Percentiles rank a stretch among this genome's conserved stretches.
phyloP scores from a whole-genome alignment of 495 filamentous ascomycete species.

The Hypomontagnella monticulosa region DNA sequence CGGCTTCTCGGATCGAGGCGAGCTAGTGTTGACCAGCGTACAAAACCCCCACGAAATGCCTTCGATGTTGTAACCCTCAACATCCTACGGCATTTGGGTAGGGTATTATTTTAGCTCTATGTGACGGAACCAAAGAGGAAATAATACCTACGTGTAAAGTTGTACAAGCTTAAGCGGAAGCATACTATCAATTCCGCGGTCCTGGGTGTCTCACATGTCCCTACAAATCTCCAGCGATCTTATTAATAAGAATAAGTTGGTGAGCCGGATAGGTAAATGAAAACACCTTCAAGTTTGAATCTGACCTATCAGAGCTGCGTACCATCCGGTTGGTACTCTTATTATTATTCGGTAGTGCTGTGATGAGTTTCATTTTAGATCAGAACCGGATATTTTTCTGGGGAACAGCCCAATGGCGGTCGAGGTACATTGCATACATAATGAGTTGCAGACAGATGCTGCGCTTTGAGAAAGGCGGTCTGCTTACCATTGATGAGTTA shows the following conservation, averaged over 20 bases:
- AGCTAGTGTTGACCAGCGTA: not conserved
- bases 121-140: slow-evolving; percentile 5
- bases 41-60: slow-evolving; percentile 19
- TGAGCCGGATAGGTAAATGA: slow-evolving; percentile 26
- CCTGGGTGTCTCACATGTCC: not conserved
- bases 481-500: slow-evolving; percentile 12
- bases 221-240: not conserved
- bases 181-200: not conserved
- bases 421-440: slow-evolving; percentile 16
- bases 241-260: slow-evolving; percentile 5
- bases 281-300: slow-evolving; percentile 14
- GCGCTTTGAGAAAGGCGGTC: slow-evolving; percentile 25
- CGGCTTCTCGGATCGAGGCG: not conserved
- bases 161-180: slow-evolving; percentile 8
- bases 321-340: slow-evolving; percentile 21
- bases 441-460: not conserved
- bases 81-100: not conserved
- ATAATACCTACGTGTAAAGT: not conserved
- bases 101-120: not conserved
- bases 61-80: not conserved
- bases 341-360: not conserved
- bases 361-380: not conserved
- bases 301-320: slow-evolving; percentile 17
- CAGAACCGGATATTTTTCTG: too few relatives aligned
- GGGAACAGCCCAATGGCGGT: slow-evolving; percentile 7